phyloP scores from a whole-genome alignment of 2,329 filamentous ascomycete genomes.

The Ascochyta fabae region DNA sequence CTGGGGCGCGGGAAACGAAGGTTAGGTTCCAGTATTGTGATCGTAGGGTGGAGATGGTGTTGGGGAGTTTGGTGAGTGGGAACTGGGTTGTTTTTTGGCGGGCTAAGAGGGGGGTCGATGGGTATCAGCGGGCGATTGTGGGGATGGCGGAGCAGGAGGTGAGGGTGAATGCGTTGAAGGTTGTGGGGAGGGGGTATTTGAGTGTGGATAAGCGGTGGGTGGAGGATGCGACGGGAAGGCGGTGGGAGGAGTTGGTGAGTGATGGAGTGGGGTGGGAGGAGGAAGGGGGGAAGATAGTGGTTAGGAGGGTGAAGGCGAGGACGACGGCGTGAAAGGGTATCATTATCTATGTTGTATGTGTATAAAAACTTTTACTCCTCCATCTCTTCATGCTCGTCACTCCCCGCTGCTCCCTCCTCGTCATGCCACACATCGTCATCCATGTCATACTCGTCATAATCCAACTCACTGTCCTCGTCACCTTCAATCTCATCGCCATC shows the following conservation, averaged over 20 bases:
- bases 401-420: slow-evolving; percentile 50
- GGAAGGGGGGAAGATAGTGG: slow-evolving; percentile 72
- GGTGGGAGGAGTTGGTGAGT: slow-evolving; percentile 75
- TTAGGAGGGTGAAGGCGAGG: slow-evolving; percentile 65
- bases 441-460: slow-evolving; percentile 56
- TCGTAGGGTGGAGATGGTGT: slow-evolving; percentile 69
- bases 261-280: slow-evolving; percentile 88
- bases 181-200: slow-evolving; percentile 82
- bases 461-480: slow-evolving; percentile 57
- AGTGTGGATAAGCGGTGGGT: slow-evolving; percentile 72
- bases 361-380: slow-evolving; percentile 46
- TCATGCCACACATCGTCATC: slow-evolving; percentile 62
- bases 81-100: slow-evolving; percentile 83
- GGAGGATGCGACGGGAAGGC: slow-evolving; percentile 69
- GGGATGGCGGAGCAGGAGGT: slow-evolving; percentile 80
- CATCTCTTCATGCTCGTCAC: slow-evolving; percentile 55
- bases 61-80: slow-evolving; percentile 76
- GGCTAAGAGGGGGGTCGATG: slow-evolving; percentile 75
- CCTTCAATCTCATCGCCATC: slow-evolving; percentile 59
- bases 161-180: slow-evolving; percentile 80
- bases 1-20: slow-evolving; percentile 73
- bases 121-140: slow-evolving; percentile 79
- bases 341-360: slow-evolving; percentile 25
- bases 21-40: slow-evolving; percentile 68
- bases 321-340: slow-evolving; percentile 37